A percentile compares a stretch with the other conserved stretches of the same genome.
phyloP scores from a whole-genome alignment of 129 eudicot genomes.

The Flaveria sonorensis region DNA sequence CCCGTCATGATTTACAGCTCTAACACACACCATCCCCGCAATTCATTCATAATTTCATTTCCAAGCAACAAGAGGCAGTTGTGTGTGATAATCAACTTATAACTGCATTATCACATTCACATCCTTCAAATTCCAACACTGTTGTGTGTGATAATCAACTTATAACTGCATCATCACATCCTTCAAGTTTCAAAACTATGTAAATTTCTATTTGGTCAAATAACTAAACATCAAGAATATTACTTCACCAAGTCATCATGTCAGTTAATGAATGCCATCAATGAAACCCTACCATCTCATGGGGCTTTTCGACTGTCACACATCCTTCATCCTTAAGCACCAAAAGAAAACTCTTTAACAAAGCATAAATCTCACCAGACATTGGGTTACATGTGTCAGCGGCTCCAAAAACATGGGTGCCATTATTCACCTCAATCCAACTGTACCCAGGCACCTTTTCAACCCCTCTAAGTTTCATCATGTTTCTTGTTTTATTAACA shows the following conservation, averaged over 20 bases:
- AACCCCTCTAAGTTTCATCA: constrained; percentile 74
- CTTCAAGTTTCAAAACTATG: neutral
- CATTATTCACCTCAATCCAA: constrained; percentile 68
- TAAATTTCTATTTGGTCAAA: neutral
- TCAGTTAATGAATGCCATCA: neutral
- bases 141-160: neutral
- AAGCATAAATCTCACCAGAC: constrained; percentile 44
- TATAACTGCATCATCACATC: neutral
- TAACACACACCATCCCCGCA: no score
- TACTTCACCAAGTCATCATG: neutral
- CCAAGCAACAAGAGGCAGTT: neutral
- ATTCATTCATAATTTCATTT: neutral
- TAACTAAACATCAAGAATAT: neutral
- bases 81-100: neutral
- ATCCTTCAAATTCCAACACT: no score
- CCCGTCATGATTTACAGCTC: no score
- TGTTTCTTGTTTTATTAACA: constrained; percentile 50
- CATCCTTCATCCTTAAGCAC: constrained; percentile 64
- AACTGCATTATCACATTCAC: neutral
- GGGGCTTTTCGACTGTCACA: constrained; percentile 18
- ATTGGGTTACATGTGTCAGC: constrained; percentile 52
- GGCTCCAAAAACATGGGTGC: constrained; percentile 62
- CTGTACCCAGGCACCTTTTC: constrained; percentile 72
- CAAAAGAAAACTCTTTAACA: constrained; percentile 46
- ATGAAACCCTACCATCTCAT: constrained; percentile 1